phyloP scores from a whole-genome alignment of 2,329 filamentous ascomycete genomes.

The Kalmusia sp. region DNA sequence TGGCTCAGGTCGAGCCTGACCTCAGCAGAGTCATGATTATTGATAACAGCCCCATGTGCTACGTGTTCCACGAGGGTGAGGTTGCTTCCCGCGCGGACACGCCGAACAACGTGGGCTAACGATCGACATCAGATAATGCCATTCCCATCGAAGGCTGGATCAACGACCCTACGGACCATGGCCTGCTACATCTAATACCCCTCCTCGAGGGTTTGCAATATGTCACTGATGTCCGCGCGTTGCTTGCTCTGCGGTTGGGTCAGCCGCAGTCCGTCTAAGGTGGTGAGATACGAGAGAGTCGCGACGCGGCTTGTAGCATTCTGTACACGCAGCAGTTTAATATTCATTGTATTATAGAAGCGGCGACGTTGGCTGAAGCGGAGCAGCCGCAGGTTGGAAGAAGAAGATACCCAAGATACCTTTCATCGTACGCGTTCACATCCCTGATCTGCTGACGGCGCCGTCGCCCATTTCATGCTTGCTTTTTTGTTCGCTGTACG shows the following conservation, averaged over 20 bases:
- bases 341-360: constrained; percentile 41
- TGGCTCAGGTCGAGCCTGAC: constrained; percentile 94
- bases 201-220: constrained; percentile 94
- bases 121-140: constrained; percentile 78
- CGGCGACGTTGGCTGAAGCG: constrained; percentile 24
- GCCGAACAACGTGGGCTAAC: constrained; percentile 8
- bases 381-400: constrained; percentile 35
- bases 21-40: constrained; percentile 98
- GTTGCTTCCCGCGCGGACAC: constrained; percentile 17
- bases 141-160: constrained; percentile 99
- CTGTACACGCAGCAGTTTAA: constrained; percentile 27
- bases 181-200: constrained; percentile 89
- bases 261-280: constrained; percentile 58
- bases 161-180: constrained; percentile 95
- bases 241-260: constrained; percentile 86
- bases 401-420: constrained; percentile 41
- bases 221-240: constrained; percentile 90
- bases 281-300: constrained; percentile 14
- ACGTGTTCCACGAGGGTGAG: constrained; percentile 96
- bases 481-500: constrained; percentile 21
- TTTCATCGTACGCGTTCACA: constrained; percentile 5
- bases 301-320: constrained; percentile 17
- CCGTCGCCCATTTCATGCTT: constrained; percentile 21
- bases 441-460: constrained; percentile 5
- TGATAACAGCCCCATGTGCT: constrained; percentile 95